phyloP scores from a whole-genome alignment of 1,284 basidiomycete genomes.

The Heterobasidion irregulare region DNA sequence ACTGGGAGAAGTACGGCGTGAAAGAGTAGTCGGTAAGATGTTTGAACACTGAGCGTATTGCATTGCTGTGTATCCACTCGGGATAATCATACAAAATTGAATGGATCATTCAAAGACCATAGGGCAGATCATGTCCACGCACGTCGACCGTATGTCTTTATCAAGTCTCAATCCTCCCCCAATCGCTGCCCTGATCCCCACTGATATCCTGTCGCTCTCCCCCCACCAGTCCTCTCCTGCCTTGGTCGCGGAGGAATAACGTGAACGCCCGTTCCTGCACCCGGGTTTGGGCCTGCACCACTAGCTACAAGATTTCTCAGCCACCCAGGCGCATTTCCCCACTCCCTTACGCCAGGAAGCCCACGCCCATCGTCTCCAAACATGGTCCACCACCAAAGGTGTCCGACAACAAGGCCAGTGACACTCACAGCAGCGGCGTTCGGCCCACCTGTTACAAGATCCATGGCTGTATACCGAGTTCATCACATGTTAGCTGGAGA shows the following conservation, averaged over 20 bases:
- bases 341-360: constrained; percentile 36
- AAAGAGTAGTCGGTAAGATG: constrained; percentile 22
- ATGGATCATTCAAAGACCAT: no score
- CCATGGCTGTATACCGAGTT: constrained; percentile 29
- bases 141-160: background rate
- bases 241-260: constrained; percentile 21
- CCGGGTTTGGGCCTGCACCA: constrained; percentile 10
- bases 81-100: background rate
- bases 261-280: constrained; percentile 21
- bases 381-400: constrained; percentile 65
- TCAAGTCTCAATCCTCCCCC: constrained; percentile 14
- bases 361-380: constrained; percentile 9
- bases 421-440: constrained; percentile 44
- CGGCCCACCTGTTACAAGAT: constrained; percentile 61
- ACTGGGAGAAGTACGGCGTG: constrained; percentile 76
- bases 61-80: background rate
- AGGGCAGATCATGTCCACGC: background rate
- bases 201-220: constrained; percentile 21
- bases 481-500: no score
- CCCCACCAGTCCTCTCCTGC: constrained; percentile 5
- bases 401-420: constrained; percentile 69
- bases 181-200: constrained; percentile 36
- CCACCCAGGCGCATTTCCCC: constrained; percentile 30
- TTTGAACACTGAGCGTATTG: background rate
- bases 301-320: constrained; percentile 26